A percentile compares a stretch with the other conserved stretches of the same genome.
Conservation (phyloP, 306 rosid species). For the Delonix regia region DNA sequence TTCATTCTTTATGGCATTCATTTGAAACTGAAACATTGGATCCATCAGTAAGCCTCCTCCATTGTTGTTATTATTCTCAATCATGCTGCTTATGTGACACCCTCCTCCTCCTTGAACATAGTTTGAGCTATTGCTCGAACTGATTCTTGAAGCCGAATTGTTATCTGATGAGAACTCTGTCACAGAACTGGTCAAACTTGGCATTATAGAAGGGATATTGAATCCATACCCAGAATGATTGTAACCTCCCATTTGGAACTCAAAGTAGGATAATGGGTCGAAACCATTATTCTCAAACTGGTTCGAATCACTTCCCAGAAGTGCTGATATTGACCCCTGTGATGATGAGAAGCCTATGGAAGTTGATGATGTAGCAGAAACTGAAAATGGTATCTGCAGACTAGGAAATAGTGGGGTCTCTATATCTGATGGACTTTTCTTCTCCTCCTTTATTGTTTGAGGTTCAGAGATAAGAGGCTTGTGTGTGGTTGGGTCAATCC, state of each 20-base stretch:
- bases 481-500: constrained; percentile 92
- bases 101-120: constrained; percentile 47
- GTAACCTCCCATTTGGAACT: constrained; percentile 1
- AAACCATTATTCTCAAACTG: constrained; percentile 41
- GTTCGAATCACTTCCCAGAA: constrained; percentile 48
- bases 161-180: constrained; percentile 47
- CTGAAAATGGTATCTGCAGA: constrained; percentile 35
- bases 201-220: neutral
- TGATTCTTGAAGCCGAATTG: constrained; percentile 60
- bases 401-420: constrained; percentile 31
- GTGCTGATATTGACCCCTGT: constrained; percentile 51
- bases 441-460: constrained; percentile 42
- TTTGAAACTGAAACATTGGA: constrained; percentile 59
- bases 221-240: neutral
- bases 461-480: constrained; percentile 51
- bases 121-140: constrained; percentile 80
- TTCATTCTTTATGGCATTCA: constrained; percentile 59
- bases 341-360: constrained; percentile 41
- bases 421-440: neutral
- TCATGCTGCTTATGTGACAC: constrained; percentile 9
- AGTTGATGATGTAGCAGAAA: neutral
- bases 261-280: neutral
- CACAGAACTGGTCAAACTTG: neutral
- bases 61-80: constrained; percentile 47
- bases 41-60: constrained; percentile 58